Base-by-base conservation (phyloP, 108 stramenopile genomes). In the Nitzschia sp. region DNA sequence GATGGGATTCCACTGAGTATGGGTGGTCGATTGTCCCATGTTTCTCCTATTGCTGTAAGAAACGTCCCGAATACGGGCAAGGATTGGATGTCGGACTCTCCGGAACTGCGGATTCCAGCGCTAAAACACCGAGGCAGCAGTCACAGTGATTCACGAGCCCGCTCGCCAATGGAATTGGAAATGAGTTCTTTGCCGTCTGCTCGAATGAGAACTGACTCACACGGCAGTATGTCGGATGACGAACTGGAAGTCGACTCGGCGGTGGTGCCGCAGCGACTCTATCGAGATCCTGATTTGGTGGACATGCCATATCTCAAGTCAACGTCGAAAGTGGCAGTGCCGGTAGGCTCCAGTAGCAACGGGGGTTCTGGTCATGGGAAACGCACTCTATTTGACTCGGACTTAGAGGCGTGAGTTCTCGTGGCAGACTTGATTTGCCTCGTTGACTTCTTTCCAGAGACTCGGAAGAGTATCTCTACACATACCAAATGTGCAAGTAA, bases 231-330 rank as follows among this genome's bases (percentile, higher is more conserved):
- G 0, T 53, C 64, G 31, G 49, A 33, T 28, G 48, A 51, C 25
- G 49, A 65, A 65, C 17, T 49, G 28, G 64, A 65, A 1, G 46
- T 45, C 8, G 38, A 42, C 38, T 4, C 61, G 17, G 61, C 35
- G n/a, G 32, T 30, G n/a, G 51, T 72, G 28, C 71, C 78, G 1
- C 17, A 66, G n/a, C 69, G 84, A 36, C 56, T 85, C 6, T 55
- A 71, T 45, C 72, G 80, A 23, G 71, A 86, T 71, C 85, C 82
- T 23, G 82, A 86, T 70, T 27, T 82, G 68, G 85, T 86, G 15
- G 82, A 82, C 19, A 31, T 86, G 61, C 85, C 85, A 1, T 21
- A 59, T 47, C 71, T 86, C 33, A 67, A 66, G 46, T 78, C 79
- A 1, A 75, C 31, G 3, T 76, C 71, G 54, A 86, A 83, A 48